These are phyloP conservation scores for Diaporthe destruens DNA, from an alignment of 2,329 filamentous ascomycete species.

Conservation along the genomic window DNA sequence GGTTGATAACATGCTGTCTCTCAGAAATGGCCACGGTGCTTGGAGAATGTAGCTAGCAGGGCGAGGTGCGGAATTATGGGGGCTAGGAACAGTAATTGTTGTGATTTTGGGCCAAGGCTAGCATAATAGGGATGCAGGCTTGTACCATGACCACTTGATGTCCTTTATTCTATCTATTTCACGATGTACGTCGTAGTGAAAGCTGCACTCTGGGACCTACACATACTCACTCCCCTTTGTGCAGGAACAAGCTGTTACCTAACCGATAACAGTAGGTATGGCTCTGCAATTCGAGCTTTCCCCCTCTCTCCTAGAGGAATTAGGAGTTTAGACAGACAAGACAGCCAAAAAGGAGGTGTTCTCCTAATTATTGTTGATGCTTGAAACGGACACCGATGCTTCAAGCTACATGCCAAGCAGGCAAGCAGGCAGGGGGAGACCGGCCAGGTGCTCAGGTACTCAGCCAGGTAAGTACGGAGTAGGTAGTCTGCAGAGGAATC, in stretches of 20 bases:
- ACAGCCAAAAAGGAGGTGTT: too few relatives aligned
- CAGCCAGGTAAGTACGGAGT: too few relatives aligned
- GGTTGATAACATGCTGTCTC: not conserved
- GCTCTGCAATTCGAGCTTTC: too few relatives aligned
- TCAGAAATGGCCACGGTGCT: not conserved
- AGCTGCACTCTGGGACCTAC: too few relatives aligned
- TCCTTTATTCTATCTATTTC: not conserved
- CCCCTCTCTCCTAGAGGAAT: too few relatives aligned
- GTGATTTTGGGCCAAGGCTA: not conserved
- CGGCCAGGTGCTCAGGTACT: too few relatives aligned
- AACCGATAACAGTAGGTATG: too few relatives aligned
- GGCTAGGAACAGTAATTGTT: constrained; percentile 11
- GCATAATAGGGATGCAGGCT: not conserved
- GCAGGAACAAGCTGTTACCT: too few relatives aligned
- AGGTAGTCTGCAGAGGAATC: too few relatives aligned
- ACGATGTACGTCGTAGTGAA: too few relatives aligned
- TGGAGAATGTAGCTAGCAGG: not conserved
- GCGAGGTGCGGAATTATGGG: not conserved
- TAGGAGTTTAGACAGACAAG: too few relatives aligned
- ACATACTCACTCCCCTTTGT: too few relatives aligned
- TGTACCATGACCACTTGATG: not conserved
- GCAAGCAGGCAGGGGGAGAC: not conserved
- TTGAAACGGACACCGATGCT: constrained; percentile 6
- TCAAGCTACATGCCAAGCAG: not conserved
- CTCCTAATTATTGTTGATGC: not conserved